Conservation (phyloP, 164 flowering plant species). For the Cinnamomum chago region DNA sequence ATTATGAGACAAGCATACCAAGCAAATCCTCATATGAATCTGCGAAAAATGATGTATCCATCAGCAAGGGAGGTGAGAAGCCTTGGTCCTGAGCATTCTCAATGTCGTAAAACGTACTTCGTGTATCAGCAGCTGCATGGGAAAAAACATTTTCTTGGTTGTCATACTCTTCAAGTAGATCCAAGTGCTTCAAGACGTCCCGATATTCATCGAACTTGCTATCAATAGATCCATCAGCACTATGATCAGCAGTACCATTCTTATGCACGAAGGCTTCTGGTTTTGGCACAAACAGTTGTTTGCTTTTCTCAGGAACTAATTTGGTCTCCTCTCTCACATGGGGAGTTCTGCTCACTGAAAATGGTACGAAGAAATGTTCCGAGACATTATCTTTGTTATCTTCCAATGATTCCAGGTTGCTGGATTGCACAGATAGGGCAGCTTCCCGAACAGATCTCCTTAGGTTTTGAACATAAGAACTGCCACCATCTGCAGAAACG, state of each 20-base stretch:
- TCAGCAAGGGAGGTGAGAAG: slow-evolving; percentile 86
- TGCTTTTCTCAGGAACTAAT: slow-evolving; percentile 35
- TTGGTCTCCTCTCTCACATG: slow-evolving; percentile 33
- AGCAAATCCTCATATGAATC: slow-evolving; percentile 92
- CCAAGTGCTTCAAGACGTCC: slow-evolving; percentile 37
- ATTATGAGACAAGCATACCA: slow-evolving; percentile 48
- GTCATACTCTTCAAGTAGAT: slow-evolving; percentile 45
- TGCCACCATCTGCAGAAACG: slow-evolving; percentile 44
- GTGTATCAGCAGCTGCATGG: slow-evolving; percentile 40
- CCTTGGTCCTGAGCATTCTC: slow-evolving; percentile 67
- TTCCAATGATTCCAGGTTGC: slow-evolving; percentile 48
- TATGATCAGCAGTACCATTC: slow-evolving; percentile 22
- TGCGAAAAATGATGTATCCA: slow-evolving; percentile 64
- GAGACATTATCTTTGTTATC: slow-evolving; percentile 70
- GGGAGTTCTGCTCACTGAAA: slow-evolving; percentile 52
- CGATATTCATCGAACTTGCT: slow-evolving; percentile 40
- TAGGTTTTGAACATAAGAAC: slow-evolving; percentile 56
- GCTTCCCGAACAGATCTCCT: slow-evolving; percentile 93
- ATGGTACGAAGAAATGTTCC: slow-evolving; percentile 77
- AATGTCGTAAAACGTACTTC: slow-evolving; percentile 42
- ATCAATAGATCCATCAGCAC: slow-evolving; percentile 15
- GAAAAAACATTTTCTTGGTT: slow-evolving; percentile 49
- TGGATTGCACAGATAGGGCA: slow-evolving; percentile 55
- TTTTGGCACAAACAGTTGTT: slow-evolving; percentile 44
- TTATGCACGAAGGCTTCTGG: slow-evolving; percentile 35